Conservation (phyloP, 1,284 basidiomycete genomes). For the Rhodotorula sp. region DNA sequence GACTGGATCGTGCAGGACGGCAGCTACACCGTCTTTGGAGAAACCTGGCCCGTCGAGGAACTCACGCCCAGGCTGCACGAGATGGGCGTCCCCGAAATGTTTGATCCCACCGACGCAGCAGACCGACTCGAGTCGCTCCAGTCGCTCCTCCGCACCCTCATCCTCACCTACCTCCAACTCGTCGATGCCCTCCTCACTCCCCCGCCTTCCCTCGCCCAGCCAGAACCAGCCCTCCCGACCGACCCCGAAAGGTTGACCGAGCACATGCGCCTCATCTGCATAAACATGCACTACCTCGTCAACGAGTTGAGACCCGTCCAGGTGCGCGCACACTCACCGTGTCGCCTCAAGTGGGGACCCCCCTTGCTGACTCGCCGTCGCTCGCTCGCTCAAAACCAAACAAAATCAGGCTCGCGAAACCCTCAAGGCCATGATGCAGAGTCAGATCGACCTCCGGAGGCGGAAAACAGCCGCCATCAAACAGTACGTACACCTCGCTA, state of each 20-base stretch:
- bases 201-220: conserved; percentile 41
- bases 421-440: conserved; percentile 45
- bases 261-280: conserved; percentile 43
- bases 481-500: no score
- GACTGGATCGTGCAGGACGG: conserved; percentile 47
- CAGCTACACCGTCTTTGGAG: conserved; percentile 46
- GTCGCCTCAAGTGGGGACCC: no score
- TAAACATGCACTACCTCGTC: conserved; percentile 48
- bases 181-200: conserved; percentile 44
- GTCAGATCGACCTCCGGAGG: conserved; percentile 43
- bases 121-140: conserved; percentile 41
- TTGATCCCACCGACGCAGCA: conserved; percentile 20
- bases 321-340: conserved; percentile 9
- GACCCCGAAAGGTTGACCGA: conserved; percentile 42
- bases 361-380: not conserved
- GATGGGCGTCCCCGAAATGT: conserved; percentile 44
- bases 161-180: conserved; percentile 44
- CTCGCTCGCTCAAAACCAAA: not conserved
- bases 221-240: conserved; percentile 17
- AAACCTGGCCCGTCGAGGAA: conserved; percentile 46
- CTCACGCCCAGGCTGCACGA: conserved; percentile 39
- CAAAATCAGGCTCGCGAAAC: conserved; percentile 45
- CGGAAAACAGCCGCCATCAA: conserved; percentile 40
- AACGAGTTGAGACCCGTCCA: conserved; percentile 47
- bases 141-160: conserved; percentile 43